phyloP scores from a whole-genome alignment of 495 filamentous ascomycete genomes.

The Penicillium alfredii region DNA sequence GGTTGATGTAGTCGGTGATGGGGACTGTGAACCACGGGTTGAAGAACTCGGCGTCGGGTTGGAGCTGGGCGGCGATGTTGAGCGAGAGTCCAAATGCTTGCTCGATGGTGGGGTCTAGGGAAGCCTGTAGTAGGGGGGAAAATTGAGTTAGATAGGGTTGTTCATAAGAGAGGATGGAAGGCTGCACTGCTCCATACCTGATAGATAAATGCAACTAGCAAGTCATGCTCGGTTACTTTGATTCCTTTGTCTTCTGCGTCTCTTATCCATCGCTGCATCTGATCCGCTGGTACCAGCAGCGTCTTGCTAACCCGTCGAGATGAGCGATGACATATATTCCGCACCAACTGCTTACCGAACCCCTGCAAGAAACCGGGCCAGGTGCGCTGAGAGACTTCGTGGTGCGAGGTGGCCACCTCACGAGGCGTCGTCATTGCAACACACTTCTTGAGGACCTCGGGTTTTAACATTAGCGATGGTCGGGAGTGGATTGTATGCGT shows the following conservation, averaged over 20 bases:
- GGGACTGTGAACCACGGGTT: constrained; percentile 9
- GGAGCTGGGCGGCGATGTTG: constrained; percentile 4
- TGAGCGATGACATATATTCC: constrained; percentile 3
- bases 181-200: too few relatives aligned
- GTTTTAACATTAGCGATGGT: constrained; percentile 2
- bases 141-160: too few relatives aligned
- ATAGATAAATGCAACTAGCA: constrained; percentile 2
- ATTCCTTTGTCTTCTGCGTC: not conserved
- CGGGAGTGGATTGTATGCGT: constrained; percentile 3
- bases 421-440: constrained; percentile 3
- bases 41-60: constrained; percentile 1
- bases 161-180: not conserved
- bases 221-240: constrained; percentile 5
- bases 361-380: constrained; percentile 1
- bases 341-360: constrained; percentile 2
- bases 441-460: constrained; percentile 6
- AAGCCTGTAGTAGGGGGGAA: constrained; percentile 1
- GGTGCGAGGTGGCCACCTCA: constrained; percentile 2
- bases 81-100: constrained; percentile 1
- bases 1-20: constrained; percentile 1
- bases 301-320: constrained; percentile 1
- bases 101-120: not conserved
- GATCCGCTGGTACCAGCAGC: not conserved
- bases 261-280: constrained; percentile 1
- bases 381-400: not conserved